Evolutionary conservation across 208 protist genomes (phyloP).

Genomic region (Leishmania gerbilli): DNA sequence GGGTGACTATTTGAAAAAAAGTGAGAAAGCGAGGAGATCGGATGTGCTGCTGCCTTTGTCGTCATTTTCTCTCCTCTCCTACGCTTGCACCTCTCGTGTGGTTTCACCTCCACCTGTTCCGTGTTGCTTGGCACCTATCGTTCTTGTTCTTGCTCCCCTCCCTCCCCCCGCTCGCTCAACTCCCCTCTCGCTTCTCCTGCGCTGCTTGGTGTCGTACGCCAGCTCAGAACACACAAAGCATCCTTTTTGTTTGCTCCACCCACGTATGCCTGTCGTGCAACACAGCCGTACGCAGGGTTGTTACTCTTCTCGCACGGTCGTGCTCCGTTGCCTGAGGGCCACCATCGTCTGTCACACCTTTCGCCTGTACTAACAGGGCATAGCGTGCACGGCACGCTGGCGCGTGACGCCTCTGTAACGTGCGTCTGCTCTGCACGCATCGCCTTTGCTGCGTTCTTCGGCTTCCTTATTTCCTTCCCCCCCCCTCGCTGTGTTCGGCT

Average conservation of each 20-base stretch:
- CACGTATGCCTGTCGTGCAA: neutral
- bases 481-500: neutral
- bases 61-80: neutral
- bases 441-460: neutral
- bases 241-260: neutral
- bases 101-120: neutral
- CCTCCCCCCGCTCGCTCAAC: neutral
- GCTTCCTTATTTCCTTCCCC: neutral
- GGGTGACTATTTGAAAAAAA: neutral
- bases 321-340: neutral
- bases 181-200: neutral
- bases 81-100: constrained; percentile 6
- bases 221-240: neutral
- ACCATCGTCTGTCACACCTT: neutral
- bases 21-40: neutral
- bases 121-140: neutral
- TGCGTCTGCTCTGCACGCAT: too few species aligned
- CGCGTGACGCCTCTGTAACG: neutral
- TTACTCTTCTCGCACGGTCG: neutral
- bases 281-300: neutral
- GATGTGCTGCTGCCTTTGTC: neutral
- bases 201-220: neutral
- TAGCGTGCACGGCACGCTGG: neutral
- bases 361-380: neutral
- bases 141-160: neutral